Base-by-base conservation (phyloP, 441 rosid genomes). In the Erodium texanum region DNA sequence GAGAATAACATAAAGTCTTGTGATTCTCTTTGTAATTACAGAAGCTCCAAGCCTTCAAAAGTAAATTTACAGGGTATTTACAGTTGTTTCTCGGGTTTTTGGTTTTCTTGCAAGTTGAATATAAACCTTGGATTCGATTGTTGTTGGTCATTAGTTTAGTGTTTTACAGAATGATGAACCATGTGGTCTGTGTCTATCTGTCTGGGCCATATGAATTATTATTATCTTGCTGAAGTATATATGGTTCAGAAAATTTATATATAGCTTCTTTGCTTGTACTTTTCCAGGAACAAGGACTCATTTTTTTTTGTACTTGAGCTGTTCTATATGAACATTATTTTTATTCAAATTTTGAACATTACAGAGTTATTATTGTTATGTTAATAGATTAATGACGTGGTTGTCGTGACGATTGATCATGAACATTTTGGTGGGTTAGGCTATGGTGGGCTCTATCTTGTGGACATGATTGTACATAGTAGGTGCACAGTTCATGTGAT, bases 71-170 rank as follows among this genome's bases (percentile, higher is more conserved):
- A 52, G 38, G 38, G 23, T 18, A 5, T 52, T 52, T 7, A 43
- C 52, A 43, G 19, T 2, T 15, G 38, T 15, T 50, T 50, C 50
- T 20, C n/a, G 15, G 56, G 15, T 50, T 3, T 7, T 41, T 2
- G 1, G 52, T 1, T 12, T 2, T 7, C 23, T 18, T 52, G n/a
- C 54, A 48, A 48, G 18, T 48, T 48, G 18, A n/a, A 14, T 48
- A 48, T 22, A 7, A 52, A 52, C 9, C 18, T 52, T 52, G 22
- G 23, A 52, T 52, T 52, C 14, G 20, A 16, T 52, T 16, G 59
- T 45, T 45, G 52, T 52, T 52, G 22, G 59, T 52, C 22, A 52
- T 52, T 52, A 52, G 59, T 52, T 18, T 52, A 52, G 59, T 18
- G 22, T n/a, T 50, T 16, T 16, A 45, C 54, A 38, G 45, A 38